Conservation (phyloP, 805 yeast genomes). For the Yamadazyma scolyti region DNA sequence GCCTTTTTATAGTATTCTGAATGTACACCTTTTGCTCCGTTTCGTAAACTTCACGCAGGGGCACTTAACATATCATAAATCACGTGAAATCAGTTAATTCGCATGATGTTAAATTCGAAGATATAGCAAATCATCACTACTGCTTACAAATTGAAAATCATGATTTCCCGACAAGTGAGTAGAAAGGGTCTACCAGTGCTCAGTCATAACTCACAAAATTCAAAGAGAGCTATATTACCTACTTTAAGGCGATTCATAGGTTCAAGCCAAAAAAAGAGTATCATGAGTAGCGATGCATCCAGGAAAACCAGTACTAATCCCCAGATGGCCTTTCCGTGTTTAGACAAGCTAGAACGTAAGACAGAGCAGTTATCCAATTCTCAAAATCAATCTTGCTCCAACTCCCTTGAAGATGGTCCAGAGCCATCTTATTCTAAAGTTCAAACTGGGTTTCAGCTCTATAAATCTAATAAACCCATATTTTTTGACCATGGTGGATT, state of each 20-base stretch:
- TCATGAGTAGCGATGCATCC: too few relatives aligned
- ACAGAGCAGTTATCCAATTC: constrained; percentile 29
- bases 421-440: constrained; percentile 81
- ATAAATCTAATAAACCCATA: constrained; percentile 52
- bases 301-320: constrained; percentile 49
- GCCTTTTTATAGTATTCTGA: too few relatives aligned
- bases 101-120: too few relatives aligned
- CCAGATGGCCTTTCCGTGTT: constrained; percentile 76
- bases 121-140: too few relatives aligned
- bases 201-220: not conserved
- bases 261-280: too few relatives aligned
- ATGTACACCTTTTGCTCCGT: too few relatives aligned
- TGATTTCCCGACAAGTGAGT: not conserved
- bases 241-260: too few relatives aligned
- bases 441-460: constrained; percentile 62
- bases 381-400: constrained; percentile 9
- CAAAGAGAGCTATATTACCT: not conserved
- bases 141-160: too few relatives aligned
- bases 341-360: constrained; percentile 69
- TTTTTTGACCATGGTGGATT: constrained; percentile 79
- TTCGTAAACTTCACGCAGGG: too few relatives aligned
- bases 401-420: constrained; percentile 63
- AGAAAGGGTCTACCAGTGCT: not conserved
- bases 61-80: too few relatives aligned
- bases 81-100: too few relatives aligned